Conservation (phyloP, 495 filamentous ascomycete genomes). For the Friedmanniomyces simplex region DNA sequence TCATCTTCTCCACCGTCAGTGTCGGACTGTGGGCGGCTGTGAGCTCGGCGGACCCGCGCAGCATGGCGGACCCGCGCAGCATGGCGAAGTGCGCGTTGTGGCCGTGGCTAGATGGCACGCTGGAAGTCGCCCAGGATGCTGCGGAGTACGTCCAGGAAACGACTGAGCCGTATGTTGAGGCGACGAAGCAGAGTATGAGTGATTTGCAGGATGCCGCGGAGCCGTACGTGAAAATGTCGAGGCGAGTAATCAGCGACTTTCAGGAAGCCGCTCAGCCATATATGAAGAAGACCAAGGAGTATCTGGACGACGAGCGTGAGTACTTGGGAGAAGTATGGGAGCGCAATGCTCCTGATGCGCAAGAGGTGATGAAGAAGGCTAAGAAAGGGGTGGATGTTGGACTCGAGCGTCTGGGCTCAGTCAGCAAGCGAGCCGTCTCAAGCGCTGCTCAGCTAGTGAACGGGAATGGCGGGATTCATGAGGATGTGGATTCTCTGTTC, state of each 20-base stretch:
- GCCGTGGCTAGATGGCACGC: conserved; percentile 2
- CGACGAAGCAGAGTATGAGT: not conserved
- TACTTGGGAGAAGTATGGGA: not conserved
- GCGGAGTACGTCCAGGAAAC: not conserved
- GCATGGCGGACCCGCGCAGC: not conserved
- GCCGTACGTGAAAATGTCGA: not conserved
- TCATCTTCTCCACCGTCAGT: conserved; percentile 1
- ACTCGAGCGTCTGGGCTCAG: not conserved
- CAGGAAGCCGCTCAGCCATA: not conserved
- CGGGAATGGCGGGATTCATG: not conserved
- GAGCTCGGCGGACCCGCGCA: not conserved
- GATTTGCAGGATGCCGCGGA: not conserved
- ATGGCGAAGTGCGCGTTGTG: conserved; percentile 8
- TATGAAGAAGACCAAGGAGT: not conserved
- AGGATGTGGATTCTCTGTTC: not conserved
- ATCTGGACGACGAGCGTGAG: not conserved
- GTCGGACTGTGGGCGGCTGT: conserved; percentile 1
- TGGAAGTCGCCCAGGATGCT: not conserved
- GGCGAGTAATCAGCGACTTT: not conserved
- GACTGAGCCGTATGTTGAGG: not conserved
- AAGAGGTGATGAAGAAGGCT: not conserved
- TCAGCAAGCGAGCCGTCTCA: not conserved
- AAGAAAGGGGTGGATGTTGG: not conserved
- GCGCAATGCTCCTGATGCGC: not conserved
- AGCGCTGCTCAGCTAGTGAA: not conserved